phyloP scores from a whole-genome alignment of 495 filamentous ascomycete genomes.

The Choiromyces venosus region DNA sequence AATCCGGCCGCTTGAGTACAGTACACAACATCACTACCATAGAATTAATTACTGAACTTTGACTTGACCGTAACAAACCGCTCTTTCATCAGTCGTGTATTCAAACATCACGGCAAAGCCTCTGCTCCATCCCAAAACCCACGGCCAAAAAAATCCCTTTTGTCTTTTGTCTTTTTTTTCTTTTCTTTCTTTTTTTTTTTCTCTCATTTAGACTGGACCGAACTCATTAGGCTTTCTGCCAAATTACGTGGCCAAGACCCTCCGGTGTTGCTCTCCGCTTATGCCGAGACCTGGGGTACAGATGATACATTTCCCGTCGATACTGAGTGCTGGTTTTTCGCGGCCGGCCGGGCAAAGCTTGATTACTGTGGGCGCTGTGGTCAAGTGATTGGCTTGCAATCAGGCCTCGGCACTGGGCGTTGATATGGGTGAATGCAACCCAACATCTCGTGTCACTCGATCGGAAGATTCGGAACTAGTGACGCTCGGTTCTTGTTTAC shows the following conservation, averaged over 20 bases:
- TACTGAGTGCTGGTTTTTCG: neutral
- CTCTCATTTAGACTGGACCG: neutral
- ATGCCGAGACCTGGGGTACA: neutral
- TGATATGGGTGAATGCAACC: neutral
- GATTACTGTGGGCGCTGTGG: neutral
- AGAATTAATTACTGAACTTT: no score
- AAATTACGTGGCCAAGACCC: neutral
- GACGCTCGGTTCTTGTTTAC: neutral
- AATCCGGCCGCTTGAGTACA: no score
- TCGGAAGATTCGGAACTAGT: neutral
- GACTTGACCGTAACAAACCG: no score
- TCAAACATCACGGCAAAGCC: no score
- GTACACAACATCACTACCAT: no score
- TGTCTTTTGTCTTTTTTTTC: neutral
- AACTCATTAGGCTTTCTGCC: neutral
- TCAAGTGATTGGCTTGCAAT: neutral
- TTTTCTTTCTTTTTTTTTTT: neutral
- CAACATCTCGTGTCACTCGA: neutral
- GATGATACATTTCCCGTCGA: neutral
- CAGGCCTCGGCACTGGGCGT: neutral
- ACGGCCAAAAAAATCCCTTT: neutral
- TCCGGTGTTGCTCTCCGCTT: neutral
- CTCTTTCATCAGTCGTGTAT: no score
- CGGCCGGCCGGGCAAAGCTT: neutral
- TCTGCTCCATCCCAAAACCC: no score